Evolutionary conservation across 192 early-diverging fungal species (phyloP).

Genomic region (Geranomyces variabilis): DNA sequence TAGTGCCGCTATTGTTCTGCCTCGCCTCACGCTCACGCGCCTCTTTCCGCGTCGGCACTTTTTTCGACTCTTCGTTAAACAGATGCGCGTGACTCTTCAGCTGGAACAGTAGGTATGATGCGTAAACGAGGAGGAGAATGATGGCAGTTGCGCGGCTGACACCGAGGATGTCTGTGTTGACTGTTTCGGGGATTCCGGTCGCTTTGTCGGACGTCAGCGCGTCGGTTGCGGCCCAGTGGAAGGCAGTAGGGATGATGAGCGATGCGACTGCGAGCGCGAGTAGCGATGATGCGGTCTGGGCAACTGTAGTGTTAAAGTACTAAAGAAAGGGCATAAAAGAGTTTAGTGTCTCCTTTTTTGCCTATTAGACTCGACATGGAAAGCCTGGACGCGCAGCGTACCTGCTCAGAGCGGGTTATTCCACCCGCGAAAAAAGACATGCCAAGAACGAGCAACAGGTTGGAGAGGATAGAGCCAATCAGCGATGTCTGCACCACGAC

Average conservation of each 20-base stretch:
- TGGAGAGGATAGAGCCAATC: slow-evolving; percentile 88
- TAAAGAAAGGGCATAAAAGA: too few relatives aligned
- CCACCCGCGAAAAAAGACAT: slow-evolving; percentile 86
- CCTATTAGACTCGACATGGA: too few relatives aligned
- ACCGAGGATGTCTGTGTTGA: slow-evolving; percentile 3
- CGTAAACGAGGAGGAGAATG: slow-evolving; percentile 49
- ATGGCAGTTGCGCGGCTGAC: slow-evolving; percentile 11
- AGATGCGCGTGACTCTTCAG: slow-evolving; percentile 71
- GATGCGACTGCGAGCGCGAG: slow-evolving; percentile 14
- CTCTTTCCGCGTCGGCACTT: slow-evolving; percentile 6
- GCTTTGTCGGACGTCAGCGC: neutral
- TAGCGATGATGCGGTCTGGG: slow-evolving; percentile 30
- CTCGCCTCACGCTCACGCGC: too few relatives aligned
- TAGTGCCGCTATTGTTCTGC: too few relatives aligned
- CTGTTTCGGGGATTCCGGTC: neutral
- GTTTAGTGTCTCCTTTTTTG: too few relatives aligned
- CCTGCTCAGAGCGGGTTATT: slow-evolving; percentile 59
- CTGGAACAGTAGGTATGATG: slow-evolving; percentile 75
- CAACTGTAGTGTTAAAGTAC: slow-evolving; percentile 33
- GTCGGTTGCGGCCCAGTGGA: neutral
- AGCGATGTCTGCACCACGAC: slow-evolving; percentile 88
- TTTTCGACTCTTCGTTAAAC: neutral
- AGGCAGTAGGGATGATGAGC: slow-evolving; percentile 11
- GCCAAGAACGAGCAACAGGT: slow-evolving; percentile 84
- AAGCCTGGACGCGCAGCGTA: too few relatives aligned